Evolutionary conservation across 257 asterid genomes (phyloP).

Genomic region (Rauvolfia tetraphylla): DNA sequence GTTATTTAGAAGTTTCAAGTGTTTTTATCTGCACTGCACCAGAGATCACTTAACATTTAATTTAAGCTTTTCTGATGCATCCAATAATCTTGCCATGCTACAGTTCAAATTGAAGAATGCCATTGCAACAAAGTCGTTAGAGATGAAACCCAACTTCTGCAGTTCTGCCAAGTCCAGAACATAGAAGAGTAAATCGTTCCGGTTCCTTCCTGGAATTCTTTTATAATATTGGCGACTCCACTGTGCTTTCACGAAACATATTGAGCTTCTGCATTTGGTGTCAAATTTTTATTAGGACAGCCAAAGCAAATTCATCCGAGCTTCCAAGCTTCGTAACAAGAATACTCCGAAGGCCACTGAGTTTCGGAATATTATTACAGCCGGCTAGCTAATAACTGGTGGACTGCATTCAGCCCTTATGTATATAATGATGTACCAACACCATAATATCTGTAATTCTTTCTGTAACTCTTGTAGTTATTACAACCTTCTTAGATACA

Average conservation of each 20-base stretch:
- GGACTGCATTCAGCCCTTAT: not conserved
- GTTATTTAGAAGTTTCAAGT: not conserved
- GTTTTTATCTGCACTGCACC: not conserved
- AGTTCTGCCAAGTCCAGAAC: slow-evolving; percentile 5
- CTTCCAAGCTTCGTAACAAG: not conserved
- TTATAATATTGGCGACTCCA: not conserved
- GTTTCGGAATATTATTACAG: not conserved
- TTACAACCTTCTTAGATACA: not conserved
- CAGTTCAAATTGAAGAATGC: slow-evolving; percentile 10
- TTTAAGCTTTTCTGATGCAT: not conserved
- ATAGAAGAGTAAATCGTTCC: not conserved
- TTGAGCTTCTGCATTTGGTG: not conserved
- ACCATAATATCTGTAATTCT: slow-evolving; percentile 13
- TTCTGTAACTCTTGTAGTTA: slow-evolving; percentile 5
- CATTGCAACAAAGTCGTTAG: not conserved
- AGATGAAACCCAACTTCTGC: not conserved
- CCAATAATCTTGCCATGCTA: not conserved
- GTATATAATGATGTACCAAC: slow-evolving; percentile 8
- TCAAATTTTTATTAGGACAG: slow-evolving; percentile 11
- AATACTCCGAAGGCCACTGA: slow-evolving; percentile 2
- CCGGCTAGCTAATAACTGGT: slow-evolving; percentile 1
- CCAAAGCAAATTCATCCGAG: not conserved
- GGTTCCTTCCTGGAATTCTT: not conserved
- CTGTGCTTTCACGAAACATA: not conserved
- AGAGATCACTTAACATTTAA: not conserved